Conservation (phyloP, 305 asterid species). For the Rubia occidens region DNA sequence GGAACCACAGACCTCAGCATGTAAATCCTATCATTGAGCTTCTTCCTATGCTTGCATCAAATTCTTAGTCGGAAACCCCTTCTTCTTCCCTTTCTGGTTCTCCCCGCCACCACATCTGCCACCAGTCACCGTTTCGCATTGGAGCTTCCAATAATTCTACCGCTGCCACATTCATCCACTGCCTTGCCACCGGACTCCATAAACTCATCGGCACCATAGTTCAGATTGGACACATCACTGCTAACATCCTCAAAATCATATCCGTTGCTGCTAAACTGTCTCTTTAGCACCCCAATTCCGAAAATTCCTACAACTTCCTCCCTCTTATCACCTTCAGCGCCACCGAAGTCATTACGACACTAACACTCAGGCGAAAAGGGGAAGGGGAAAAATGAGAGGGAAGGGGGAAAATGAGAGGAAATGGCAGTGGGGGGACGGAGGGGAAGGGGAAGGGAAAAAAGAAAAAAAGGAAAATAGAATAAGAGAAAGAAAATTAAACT, state of each 20-base stretch:
- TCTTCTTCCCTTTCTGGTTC: constrained; percentile 70
- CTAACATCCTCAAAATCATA: constrained; percentile 70
- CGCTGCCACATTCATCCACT: constrained; percentile 25
- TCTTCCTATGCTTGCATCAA: no score
- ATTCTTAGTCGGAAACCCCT: no score
- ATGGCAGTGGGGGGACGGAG: no score
- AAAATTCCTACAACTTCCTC: constrained; percentile 7
- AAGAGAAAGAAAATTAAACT: no score
- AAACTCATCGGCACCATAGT: constrained; percentile 70
- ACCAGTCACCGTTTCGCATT: constrained; percentile 32
- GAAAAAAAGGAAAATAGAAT: no score
- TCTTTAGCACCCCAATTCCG: constrained; percentile 23
- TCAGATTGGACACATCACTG: constrained; percentile 55
- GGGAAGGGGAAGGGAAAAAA: no score
- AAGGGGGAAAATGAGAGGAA: no score
- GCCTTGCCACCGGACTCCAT: constrained; percentile 30
- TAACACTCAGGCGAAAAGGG: no score
- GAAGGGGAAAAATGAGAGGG: no score
- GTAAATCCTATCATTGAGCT: constrained; percentile 70
- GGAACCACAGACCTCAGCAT: constrained; percentile 90
- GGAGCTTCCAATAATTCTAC: constrained; percentile 33
- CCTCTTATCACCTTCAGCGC: constrained; percentile 23
- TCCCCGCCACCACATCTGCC: constrained; percentile 31
- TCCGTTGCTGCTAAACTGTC: constrained; percentile 30
- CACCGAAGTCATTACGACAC: neutral